Evolutionary conservation across 2,329 filamentous ascomycete genomes (phyloP), one percentile per base, ranked within the genome.

Genomic region (Paecilomyces sp.): DNA sequence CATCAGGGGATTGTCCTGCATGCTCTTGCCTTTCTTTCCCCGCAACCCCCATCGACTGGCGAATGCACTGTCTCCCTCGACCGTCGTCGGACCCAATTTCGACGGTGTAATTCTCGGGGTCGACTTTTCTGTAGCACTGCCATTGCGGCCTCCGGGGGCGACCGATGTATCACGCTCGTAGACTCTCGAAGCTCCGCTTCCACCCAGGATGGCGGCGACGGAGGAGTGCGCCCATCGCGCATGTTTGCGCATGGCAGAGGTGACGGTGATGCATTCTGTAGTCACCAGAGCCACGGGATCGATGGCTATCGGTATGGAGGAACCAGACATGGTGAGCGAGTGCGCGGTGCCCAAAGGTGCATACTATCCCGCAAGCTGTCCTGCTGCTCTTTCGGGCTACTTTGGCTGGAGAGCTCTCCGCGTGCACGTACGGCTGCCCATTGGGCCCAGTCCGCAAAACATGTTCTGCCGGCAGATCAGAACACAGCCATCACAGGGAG

Each of bases 261-360:
- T 97, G 78, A 99, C 93, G 54, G 92, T 93, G 72, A 97, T 97
- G 76, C 94, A 99, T 87, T 99, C 94, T 76, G 93, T 96, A 64
- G 96, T 96, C 65, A 99, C 92, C 68, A 99, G 81, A 55, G 92
- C 92, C 60, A 96, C 88, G 1, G 92, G 92, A 70, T 96, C 91
- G 66, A 96, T 89, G 52, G 92, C 91, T 63, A 96, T 91, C 34
- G 90, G 85, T 33, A 92, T 76, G 30, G 70, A 64, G 18, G 67
- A 61, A n/a, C 68, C 66, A 25, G 68, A 67, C 72, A 74, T 74
- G 57, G 63, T 68, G 65, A 64, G 60, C 62, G 69, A 47, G n/a
- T 18, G 41, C n/a, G 41, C 62, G 57, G 61, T 61, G 62, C 64
- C 60, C 60, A 62, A 61, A 59, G 58, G 60, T 61, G 64, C 63